phyloP scores from a whole-genome alignment of 345 rosid species.

The Jatropha curcas region DNA sequence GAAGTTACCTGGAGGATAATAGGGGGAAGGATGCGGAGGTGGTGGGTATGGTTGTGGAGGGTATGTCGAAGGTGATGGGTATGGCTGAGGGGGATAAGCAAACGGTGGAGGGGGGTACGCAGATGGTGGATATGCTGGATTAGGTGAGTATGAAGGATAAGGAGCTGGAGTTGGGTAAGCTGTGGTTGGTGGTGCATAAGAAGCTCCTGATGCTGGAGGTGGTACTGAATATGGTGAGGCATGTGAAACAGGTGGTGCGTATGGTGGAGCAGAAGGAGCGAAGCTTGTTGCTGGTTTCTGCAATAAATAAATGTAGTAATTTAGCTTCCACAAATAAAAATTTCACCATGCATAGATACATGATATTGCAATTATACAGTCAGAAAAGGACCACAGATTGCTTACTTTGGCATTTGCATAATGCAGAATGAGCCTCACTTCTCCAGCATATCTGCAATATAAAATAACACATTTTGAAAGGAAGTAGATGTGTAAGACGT shows the following conservation, averaged over 20 bases:
- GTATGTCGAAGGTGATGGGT: constrained; percentile 27
- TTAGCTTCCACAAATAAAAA: neutral
- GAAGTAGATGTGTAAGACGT: neutral
- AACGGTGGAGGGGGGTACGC: constrained; percentile 27
- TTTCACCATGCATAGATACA: neutral
- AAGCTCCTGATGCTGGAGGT: constrained; percentile 18
- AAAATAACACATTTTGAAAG: neutral
- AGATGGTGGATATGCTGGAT: constrained; percentile 33
- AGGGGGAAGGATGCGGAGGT: constrained; percentile 44
- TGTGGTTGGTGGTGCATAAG: constrained; percentile 27
- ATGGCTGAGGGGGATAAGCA: constrained; percentile 25
- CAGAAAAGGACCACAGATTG: neutral
- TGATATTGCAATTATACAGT: neutral
- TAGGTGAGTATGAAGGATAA: constrained; percentile 25
- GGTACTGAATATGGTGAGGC: constrained; percentile 15
- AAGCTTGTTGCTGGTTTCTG: constrained; percentile 46
- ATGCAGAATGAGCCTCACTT: constrained; percentile 68
- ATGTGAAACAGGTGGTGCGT: constrained; percentile 15
- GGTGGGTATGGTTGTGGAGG: constrained; percentile 33
- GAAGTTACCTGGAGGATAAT: constrained; percentile 52
- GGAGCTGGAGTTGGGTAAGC: constrained; percentile 25
- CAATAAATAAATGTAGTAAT: constrained; percentile 13
- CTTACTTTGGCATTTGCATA: constrained; percentile 65
- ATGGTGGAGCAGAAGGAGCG: constrained; percentile 50
- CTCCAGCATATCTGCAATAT: constrained; percentile 75